Evolutionary conservation across 176 grass and related monocot genomes (phyloP).

Genomic region (Musa acuminata): DNA sequence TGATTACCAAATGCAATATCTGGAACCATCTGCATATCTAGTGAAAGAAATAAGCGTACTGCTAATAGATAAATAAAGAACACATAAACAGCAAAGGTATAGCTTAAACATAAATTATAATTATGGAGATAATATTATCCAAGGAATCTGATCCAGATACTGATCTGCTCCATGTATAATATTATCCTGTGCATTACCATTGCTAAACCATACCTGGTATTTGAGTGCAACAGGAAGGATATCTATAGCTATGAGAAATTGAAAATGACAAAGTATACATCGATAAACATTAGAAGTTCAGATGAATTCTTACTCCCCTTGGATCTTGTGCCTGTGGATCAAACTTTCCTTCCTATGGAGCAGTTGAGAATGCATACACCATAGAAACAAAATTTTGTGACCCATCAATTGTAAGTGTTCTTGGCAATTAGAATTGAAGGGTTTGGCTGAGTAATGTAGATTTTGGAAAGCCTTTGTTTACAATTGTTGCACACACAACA

Average conservation of each 20-base stretch:
- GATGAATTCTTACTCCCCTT: too few relatives aligned
- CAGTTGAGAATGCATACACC: too few relatives aligned
- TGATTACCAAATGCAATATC: constrained; percentile 37
- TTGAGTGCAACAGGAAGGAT: neutral
- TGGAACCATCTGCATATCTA: constrained; percentile 36
- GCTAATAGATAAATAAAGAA: neutral
- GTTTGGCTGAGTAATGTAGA: too few relatives aligned
- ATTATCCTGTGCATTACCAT: constrained; percentile 28
- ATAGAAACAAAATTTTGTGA: too few relatives aligned
- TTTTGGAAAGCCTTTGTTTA: too few relatives aligned
- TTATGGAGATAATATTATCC: constrained; percentile 9
- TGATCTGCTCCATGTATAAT: constrained; percentile 48
- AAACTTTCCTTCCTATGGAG: too few relatives aligned
- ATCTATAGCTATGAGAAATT: neutral
- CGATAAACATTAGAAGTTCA: too few relatives aligned
- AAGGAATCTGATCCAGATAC: constrained; percentile 44
- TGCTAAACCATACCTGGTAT: constrained; percentile 41
- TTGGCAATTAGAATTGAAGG: too few relatives aligned
- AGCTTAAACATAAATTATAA: neutral
- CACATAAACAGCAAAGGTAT: neutral
- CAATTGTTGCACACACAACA: too few relatives aligned
- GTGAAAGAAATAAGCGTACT: constrained; percentile 1
- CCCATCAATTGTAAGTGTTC: too few relatives aligned
- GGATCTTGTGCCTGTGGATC: too few relatives aligned
- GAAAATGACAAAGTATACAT: neutral